Percentiles rank a stretch among this genome's conserved stretches.
Evolutionary conservation across 2,329 filamentous ascomycete genomes (phyloP).

Genomic region (Aspergillus ochraceoroseus): DNA sequence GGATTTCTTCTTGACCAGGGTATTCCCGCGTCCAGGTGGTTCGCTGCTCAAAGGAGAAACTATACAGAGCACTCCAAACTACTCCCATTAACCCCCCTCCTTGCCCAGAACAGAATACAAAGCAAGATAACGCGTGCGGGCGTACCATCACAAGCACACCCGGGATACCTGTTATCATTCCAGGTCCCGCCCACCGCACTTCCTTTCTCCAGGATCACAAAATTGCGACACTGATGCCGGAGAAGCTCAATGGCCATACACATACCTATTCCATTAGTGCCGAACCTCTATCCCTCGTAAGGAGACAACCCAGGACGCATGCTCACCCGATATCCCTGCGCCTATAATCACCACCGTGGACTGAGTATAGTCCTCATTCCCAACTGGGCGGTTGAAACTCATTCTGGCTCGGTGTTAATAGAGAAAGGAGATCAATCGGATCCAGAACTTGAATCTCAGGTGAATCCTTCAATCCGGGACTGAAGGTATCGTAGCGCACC

Average conservation of each 20-base stretch:
- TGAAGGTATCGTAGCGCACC: too few relatives aligned
- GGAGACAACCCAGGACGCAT: too few relatives aligned
- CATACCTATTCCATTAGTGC: constrained; percentile 39
- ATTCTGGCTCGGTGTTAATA: too few relatives aligned
- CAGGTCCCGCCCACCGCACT: constrained; percentile 52
- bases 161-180: constrained; percentile 55
- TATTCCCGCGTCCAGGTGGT: constrained; percentile 55
- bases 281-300: background rate
- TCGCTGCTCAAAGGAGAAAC: constrained; percentile 58
- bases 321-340: constrained; percentile 52
- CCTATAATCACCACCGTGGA: constrained; percentile 56
- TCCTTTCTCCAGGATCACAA: constrained; percentile 55
- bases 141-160: constrained; percentile 51
- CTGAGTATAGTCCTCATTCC: constrained; percentile 50
- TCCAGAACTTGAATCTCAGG: too few relatives aligned
- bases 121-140: background rate
- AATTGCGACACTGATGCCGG: constrained; percentile 47
- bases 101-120: background rate
- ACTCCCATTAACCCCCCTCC: background rate
- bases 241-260: constrained; percentile 56
- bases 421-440: too few relatives aligned
- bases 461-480: too few relatives aligned
- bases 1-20: constrained; percentile 57
- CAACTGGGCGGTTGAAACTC: constrained; percentile 15
- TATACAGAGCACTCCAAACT: constrained; percentile 55